Evolutionary conservation across 306 rosid genomes (phyloP), one percentile per base, ranked within the genome.

Genomic region (Coriaria nepalensis): DNA sequence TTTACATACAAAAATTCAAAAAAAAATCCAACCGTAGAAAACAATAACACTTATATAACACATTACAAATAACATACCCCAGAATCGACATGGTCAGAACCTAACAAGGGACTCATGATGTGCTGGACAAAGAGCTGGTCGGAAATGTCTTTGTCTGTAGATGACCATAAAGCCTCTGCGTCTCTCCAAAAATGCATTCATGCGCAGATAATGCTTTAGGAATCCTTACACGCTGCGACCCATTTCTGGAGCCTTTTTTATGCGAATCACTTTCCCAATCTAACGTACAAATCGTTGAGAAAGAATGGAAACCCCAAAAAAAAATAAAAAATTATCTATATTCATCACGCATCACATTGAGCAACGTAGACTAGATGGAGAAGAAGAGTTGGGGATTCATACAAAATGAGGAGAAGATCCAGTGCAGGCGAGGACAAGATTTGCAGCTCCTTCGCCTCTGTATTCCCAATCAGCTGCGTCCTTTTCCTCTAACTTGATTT

Each of bases 361-460:
- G 29, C 29, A 20, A 20, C 29, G 29, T 20, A 20, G 29, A 20
- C 29, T 1, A 1, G 29, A 20, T 20, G 2, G 29, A 20, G 29
- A 20, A 20, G 29, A 20, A 20, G 37, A 20, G 29, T 7, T 37
- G 8, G 29, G 29, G 29, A 20, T 49, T 66, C 85, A 7, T 54
- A 82, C 96, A 50, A 77, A 85, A 49, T 60, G 1, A 45, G 93
- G 73, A 63, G 74, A 75, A 13, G 83, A 78, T 50, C 96, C 94
- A 9, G 41, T 57, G 61, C 82, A 85, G 39, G 87, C 72, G 9
- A 92, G 87, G 59, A 92, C 93, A 32, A 85, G 69, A 63, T 85
- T 92, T 9, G 78, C 81, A 57, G 94, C 96, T 66, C 96, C 98
- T 82, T 92, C 98, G 61, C 98, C 96, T 71, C 87, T 73, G 68